Evolutionary conservation across 257 asterid genomes (phyloP).

Genomic region (Solanum tarijense): DNA sequence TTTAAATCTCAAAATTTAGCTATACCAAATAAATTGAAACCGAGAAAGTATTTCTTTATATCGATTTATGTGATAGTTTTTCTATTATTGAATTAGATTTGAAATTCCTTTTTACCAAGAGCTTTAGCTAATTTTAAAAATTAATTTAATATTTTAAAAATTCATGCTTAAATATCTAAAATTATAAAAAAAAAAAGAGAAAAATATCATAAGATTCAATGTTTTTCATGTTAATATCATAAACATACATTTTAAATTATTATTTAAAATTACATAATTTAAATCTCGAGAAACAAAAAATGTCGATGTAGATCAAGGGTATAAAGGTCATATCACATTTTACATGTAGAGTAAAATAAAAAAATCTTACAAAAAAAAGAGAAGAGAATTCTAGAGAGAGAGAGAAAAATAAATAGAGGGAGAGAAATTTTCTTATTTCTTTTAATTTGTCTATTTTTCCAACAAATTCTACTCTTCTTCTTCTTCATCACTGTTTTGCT

Average conservation of each 20-base stretch:
- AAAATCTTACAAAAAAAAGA: neutral
- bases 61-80: neutral
- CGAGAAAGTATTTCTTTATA: too few species aligned
- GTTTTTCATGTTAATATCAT: too few species aligned
- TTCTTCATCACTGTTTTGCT: neutral
- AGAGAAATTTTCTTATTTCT: neutral
- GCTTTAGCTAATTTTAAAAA: too few species aligned
- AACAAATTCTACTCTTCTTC: neutral
- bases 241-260: neutral
- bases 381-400: neutral
- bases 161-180: neutral
- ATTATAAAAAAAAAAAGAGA: too few species aligned
- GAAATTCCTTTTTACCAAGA: neutral
- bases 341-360: neutral
- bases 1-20: neutral
- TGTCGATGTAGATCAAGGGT: neutral
- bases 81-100: neutral
- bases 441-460: constrained; percentile 7
- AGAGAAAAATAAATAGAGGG: neutral
- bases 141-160: too few species aligned
- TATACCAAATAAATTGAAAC: too few species aligned
- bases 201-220: too few species aligned
- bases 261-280: too few species aligned
- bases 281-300: too few species aligned
- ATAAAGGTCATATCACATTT: neutral